Evolutionary conservation across 2,329 filamentous ascomycete genomes (phyloP).

Genomic region (Penicillium sp.): DNA sequence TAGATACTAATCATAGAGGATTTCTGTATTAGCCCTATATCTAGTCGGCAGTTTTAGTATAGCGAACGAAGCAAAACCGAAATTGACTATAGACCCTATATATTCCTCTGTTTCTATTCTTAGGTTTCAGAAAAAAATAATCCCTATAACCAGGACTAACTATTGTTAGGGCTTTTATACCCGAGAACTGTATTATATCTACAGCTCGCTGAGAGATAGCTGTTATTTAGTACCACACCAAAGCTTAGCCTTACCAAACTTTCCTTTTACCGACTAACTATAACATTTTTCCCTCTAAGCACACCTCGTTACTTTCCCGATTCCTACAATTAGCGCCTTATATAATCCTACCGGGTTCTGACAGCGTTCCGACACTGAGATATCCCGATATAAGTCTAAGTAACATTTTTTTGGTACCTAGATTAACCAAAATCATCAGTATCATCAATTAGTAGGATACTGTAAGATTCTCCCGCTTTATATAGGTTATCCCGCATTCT

Average conservation of each 20-base stretch:
- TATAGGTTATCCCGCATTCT: slow-evolving; percentile 30
- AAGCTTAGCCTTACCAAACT: slow-evolving; percentile 26
- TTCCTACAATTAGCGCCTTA: slow-evolving; percentile 25
- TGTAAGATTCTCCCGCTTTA: slow-evolving; percentile 24
- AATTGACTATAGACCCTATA: slow-evolving; percentile 29
- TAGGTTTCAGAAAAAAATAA: not conserved
- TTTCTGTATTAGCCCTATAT: slow-evolving; percentile 30
- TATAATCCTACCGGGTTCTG: slow-evolving; percentile 14
- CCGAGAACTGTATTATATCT: slow-evolving; percentile 24
- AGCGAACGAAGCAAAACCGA: slow-evolving; percentile 23
- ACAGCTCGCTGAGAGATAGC: slow-evolving; percentile 27
- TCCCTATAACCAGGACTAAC: slow-evolving; percentile 2
- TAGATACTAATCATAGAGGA: slow-evolving; percentile 20
- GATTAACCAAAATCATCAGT: slow-evolving; percentile 25
- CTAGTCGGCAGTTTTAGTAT: slow-evolving; percentile 32
- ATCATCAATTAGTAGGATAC: slow-evolving; percentile 33
- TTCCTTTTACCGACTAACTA: slow-evolving; percentile 28
- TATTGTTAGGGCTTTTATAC: slow-evolving; percentile 19
- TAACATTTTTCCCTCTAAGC: slow-evolving; percentile 23
- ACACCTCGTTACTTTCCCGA: slow-evolving; percentile 24
- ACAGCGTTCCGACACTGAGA: slow-evolving; percentile 23
- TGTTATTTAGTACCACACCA: slow-evolving; percentile 21
- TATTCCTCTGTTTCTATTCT: slow-evolving; percentile 2
- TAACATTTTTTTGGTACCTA: slow-evolving; percentile 27
- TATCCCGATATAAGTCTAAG: slow-evolving; percentile 29